Evolutionary conservation across 495 filamentous ascomycete species (phyloP), one percentile per base, ranked within the genome.

Genomic region (Penicillium atrosanguineum): DNA sequence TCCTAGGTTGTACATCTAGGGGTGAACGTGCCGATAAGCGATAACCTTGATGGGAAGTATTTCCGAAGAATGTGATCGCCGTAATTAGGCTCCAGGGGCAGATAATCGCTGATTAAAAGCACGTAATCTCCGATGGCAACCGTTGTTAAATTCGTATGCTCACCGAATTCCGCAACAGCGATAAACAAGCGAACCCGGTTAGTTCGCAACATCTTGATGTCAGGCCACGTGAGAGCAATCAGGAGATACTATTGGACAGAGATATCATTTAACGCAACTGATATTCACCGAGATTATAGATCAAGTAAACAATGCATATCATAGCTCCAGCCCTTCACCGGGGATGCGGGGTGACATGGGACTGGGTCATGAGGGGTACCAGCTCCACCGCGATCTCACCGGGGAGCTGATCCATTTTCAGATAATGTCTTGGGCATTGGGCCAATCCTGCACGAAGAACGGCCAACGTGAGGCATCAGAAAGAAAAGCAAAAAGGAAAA

Each of bases 281-380:
- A 52, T 26, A 43, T 46, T 46, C 44, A 44, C 52, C 48, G 43
- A 41, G 41, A 51, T 8, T 18, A 55, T 47, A 44, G 31, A 48
- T 34, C 25, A 23, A 46, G 50, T 29, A 44, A 28, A 50, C 18
- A 49, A 34, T 52, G 56, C 50, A 39, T 44, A 59, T 57, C 56
- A 50, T 60, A 34, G 21, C 46, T 55, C 46, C 53, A 53, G 56
- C 44, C 53, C 56, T 65, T 62, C 56, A 62, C 55, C 59, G 56
- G 25, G 25, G 29, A 54, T 62, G 62, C 46, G 55, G 56, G 51
- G 59, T 49, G 50, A 29, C 31, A 18, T 47, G 44, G 29, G 49
- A 25, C 5, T 26, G 8, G 23, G 19, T 23, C 26, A 49, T 48
- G 56, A 55, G 51, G 56, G 51, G 56, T 25, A 48, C 12, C 28